These are phyloP conservation scores for Brassica carinata DNA, from an alignment of 345 rosid species.

Conservation along the genomic window DNA sequence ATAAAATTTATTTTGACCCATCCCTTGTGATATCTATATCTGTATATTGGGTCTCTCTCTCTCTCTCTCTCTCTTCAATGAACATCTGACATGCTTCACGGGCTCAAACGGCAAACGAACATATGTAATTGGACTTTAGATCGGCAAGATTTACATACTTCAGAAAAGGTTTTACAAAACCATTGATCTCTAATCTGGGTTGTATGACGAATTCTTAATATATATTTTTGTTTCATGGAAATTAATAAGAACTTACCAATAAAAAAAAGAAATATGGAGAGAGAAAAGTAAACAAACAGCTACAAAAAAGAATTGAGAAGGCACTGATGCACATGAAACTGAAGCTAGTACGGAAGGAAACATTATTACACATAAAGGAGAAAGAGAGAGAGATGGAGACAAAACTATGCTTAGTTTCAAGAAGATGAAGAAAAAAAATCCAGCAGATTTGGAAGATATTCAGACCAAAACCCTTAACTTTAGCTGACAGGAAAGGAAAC, in stretches of 20 bases:
- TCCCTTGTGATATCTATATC: constrained; percentile 22
- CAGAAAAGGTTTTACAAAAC: not conserved
- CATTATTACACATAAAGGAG: constrained; percentile 34
- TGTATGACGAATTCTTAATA: not conserved
- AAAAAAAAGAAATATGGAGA: constrained; percentile 12
- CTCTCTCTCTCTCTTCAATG: constrained; percentile 25
- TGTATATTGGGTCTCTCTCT: constrained; percentile 27
- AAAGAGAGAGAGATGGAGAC: constrained; percentile 27
- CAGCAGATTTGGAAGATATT: constrained; percentile 32
- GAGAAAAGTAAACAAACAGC: constrained; percentile 13
- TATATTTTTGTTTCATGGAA: not conserved
- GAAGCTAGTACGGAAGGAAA: constrained; percentile 33
- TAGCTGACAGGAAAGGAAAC: constrained; percentile 38
- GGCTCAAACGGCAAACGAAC: constrained; percentile 25
- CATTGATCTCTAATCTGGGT: constrained; percentile 15
- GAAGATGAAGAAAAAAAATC: constrained; percentile 21
- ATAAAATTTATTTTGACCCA: constrained; percentile 35
- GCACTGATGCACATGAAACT: constrained; percentile 49
- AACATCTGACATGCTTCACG: constrained; percentile 28
- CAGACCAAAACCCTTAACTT: constrained; percentile 29
- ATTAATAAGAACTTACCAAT: not conserved
- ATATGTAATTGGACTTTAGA: constrained; percentile 21
- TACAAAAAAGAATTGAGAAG: constrained; percentile 29
- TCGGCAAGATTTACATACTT: constrained; percentile 20
- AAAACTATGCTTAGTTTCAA: constrained; percentile 39